Evolutionary conservation across 768 basidiomycete genomes (phyloP).

Genomic region (Collybia sp.): DNA sequence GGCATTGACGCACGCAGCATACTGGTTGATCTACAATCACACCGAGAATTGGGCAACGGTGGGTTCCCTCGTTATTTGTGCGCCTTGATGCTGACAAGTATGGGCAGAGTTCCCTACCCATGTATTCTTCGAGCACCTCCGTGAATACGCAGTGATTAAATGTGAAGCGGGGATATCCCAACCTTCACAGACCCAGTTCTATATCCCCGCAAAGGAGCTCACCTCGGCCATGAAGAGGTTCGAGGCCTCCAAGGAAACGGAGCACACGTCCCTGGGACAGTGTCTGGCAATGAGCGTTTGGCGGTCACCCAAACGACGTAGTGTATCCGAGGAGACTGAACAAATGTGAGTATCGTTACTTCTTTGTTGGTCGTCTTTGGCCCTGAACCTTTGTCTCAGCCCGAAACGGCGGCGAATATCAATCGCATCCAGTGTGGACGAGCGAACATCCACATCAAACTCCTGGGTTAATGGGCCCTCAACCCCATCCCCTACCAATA

Average conservation of each 20-base stretch:
- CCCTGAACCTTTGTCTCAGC: conserved; percentile 8
- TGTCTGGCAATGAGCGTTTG: conserved; percentile 35
- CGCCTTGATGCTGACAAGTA: background rate
- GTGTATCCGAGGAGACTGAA: conserved; percentile 35
- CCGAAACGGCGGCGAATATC: conserved; percentile 42
- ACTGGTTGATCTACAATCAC: conserved; percentile 35
- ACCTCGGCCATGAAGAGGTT: conserved; percentile 25
- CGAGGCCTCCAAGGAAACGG: conserved; percentile 21
- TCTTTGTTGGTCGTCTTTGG: too few relatives aligned
- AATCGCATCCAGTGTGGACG: conserved; percentile 27
- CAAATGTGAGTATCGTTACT: conserved; percentile 10
- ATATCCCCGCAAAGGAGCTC: conserved; percentile 25
- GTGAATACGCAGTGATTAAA: conserved; percentile 32
- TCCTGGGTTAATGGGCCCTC: conserved; percentile 27
- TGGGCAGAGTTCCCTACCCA: conserved; percentile 38
- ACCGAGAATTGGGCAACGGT: conserved; percentile 43
- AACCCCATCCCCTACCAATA: conserved; percentile 44
- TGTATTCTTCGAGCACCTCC: conserved; percentile 46
- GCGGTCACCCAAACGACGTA: conserved; percentile 42
- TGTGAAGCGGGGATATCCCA: conserved; percentile 11
- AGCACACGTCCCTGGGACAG: conserved; percentile 33
- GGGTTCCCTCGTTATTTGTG: conserved; percentile 3
- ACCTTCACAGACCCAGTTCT: conserved; percentile 13
- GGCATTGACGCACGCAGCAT: conserved; percentile 26
- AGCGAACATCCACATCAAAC: conserved; percentile 26